phyloP scores from a whole-genome alignment of 331 rosid species.

The Stylosanthes scabra region DNA sequence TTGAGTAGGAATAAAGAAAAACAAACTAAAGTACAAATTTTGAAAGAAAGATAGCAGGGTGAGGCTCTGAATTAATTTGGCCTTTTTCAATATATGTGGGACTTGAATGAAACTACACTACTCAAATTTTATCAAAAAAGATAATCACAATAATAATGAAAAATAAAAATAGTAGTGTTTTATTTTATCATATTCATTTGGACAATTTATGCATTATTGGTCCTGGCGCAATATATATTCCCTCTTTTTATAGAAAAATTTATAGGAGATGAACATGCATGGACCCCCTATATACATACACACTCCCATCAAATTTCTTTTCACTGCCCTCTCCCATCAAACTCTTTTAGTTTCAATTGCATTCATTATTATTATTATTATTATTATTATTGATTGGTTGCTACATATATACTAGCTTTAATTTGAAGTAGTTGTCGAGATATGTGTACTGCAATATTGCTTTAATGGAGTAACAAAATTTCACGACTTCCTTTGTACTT shows the following conservation, averaged over 20 bases:
- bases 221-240: slow-evolving; percentile 28
- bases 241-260: not conserved
- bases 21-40: not conserved
- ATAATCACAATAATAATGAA: slow-evolving; percentile 17
- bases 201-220: slow-evolving; percentile 22
- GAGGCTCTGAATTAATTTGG: slow-evolving; percentile 21
- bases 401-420: too few species aligned
- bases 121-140: slow-evolving; percentile 24
- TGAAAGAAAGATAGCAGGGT: slow-evolving; percentile 14
- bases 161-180: too few species aligned
- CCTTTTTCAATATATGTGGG: slow-evolving; percentile 36
- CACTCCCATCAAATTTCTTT: too few species aligned
- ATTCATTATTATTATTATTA: not conserved
- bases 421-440: slow-evolving; percentile 17
- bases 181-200: not conserved
- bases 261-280: not conserved
- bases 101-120: slow-evolving; percentile 31
- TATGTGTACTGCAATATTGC: slow-evolving; percentile 36
- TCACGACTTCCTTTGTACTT: slow-evolving; percentile 27
- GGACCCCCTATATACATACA: not conserved
- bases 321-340: slow-evolving; percentile 11
- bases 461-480: not conserved
- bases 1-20: slow-evolving; percentile 20
- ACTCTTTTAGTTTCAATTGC: slow-evolving; percentile 23
- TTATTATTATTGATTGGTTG: slow-evolving; percentile 20